These are phyloP conservation scores for Salix arbutifolia DNA, from an alignment of 345 rosid genomes.

Conservation along the genomic window DNA sequence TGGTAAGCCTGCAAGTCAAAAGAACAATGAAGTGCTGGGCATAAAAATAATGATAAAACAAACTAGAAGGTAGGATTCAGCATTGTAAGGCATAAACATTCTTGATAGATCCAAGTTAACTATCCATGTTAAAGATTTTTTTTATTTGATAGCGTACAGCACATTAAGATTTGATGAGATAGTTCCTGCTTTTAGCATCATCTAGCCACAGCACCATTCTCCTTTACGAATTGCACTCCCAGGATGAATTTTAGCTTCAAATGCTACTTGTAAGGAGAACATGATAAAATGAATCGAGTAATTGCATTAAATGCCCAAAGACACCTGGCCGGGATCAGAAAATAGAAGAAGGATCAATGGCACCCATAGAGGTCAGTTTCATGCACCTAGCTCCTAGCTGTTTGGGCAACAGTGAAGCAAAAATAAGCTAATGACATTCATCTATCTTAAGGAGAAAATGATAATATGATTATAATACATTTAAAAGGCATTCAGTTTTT, in stretches of 20 bases:
- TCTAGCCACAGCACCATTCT: not conserved
- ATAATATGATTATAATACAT: not conserved
- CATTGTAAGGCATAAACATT: not conserved
- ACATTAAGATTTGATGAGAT: no score
- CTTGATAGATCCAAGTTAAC: not conserved
- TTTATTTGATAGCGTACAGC: not conserved
- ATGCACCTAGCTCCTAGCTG: not conserved
- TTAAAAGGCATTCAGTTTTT: not conserved
- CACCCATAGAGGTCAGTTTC: not conserved
- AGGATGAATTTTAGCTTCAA: not conserved
- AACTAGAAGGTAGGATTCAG: not conserved
- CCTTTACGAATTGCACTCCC: not conserved
- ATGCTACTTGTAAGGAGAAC: not conserved
- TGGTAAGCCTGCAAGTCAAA: slow-evolving; percentile 56
- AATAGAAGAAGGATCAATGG: not conserved
- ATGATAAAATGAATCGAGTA: not conserved
- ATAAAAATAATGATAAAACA: not conserved
- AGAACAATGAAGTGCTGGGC: not conserved
- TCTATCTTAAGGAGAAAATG: no score
- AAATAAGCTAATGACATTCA: not conserved
- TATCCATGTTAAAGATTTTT: not conserved
- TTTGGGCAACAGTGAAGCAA: not conserved
- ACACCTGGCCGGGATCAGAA: not conserved
- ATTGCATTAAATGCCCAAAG: not conserved
- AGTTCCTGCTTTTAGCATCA: not conserved